Percentiles rank a stretch among this genome's conserved stretches.
Conservation (phyloP, 192 early-diverging fungal genomes). For the Backusella luteola region DNA sequence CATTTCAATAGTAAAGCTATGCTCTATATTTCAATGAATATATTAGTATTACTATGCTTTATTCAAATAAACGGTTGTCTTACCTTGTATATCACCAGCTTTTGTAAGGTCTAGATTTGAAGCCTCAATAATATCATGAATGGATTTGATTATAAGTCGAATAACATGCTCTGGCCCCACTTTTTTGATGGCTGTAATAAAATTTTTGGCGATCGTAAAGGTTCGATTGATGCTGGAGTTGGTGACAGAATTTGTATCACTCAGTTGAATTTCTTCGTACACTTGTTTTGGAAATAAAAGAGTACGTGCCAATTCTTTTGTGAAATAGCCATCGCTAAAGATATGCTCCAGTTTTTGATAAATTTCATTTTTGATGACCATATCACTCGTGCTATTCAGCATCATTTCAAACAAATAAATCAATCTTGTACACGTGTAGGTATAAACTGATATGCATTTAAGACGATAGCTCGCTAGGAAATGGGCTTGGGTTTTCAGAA, state of each 20-base stretch:
- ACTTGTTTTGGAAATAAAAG: conserved; percentile 8
- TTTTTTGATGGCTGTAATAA: not conserved
- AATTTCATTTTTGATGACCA: not conserved
- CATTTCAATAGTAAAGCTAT: not conserved
- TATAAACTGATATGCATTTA: not conserved
- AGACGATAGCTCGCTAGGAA: not conserved
- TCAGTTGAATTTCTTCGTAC: not conserved
- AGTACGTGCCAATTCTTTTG: not conserved
- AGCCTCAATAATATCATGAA: not conserved
- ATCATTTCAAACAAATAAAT: not conserved
- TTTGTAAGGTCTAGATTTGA: conserved; percentile 1
- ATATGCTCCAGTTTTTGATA: not conserved
- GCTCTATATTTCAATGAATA: not conserved
- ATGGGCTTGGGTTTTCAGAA: not conserved
- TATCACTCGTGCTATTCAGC: not conserved
- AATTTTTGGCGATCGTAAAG: conserved; percentile 5
- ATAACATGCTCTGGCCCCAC: not conserved
- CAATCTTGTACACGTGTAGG: not conserved
- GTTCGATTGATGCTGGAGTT: not conserved
- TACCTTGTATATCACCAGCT: not conserved
- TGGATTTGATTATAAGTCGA: not conserved
- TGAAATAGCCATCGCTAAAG: not conserved
- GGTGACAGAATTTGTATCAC: not conserved
- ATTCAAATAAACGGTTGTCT: not conserved
- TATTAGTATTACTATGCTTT: not conserved